A percentile compares a stretch with the other conserved stretches of the same genome.
Conservation (phyloP, 2,329 filamentous ascomycete genomes). For the Paraphoma sp. region DNA sequence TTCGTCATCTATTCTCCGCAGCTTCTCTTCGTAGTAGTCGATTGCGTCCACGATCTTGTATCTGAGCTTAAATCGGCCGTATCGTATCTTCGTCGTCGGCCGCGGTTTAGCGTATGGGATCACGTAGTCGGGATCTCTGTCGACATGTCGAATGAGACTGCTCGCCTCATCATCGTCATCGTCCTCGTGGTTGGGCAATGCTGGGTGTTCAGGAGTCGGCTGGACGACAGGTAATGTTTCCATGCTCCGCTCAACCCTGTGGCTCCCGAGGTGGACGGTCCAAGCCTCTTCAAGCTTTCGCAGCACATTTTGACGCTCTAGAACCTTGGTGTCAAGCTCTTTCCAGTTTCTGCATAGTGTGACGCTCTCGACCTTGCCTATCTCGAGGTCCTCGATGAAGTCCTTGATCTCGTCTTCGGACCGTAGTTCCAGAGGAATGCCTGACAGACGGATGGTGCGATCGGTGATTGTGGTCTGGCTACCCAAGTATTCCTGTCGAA, state of each 20-base stretch:
- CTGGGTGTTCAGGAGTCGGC: slow-evolving; percentile 48
- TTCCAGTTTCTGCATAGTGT: slow-evolving; percentile 88
- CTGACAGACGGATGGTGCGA: slow-evolving; percentile 88
- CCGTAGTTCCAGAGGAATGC: slow-evolving; percentile 79
- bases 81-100: slow-evolving; percentile 77
- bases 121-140: slow-evolving; percentile 47
- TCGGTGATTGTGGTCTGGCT: slow-evolving; percentile 96
- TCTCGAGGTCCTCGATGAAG: slow-evolving; percentile 84
- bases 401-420: slow-evolving; percentile 84
- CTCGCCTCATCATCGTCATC: slow-evolving; percentile 65
- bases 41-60: slow-evolving; percentile 84
- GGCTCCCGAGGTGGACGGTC: slow-evolving; percentile 74
- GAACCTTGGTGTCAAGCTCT: slow-evolving; percentile 76
- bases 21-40: slow-evolving; percentile 89
- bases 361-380: slow-evolving; percentile 89
- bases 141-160: slow-evolving; percentile 63
- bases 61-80: slow-evolving; percentile 75
- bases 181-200: slow-evolving; percentile 34
- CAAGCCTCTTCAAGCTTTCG: slow-evolving; percentile 82
- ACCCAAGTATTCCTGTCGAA: slow-evolving; percentile 89
- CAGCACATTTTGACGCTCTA: slow-evolving; percentile 68
- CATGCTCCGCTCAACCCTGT: slow-evolving; percentile 55
- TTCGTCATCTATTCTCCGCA: slow-evolving; percentile 78
- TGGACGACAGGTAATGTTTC: slow-evolving; percentile 60
- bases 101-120: slow-evolving; percentile 56